A percentile compares a stretch with the other conserved stretches of the same genome.
phyloP scores from a whole-genome alignment of 805 yeast species.

The Sugiyamaella qingdaonensis region DNA sequence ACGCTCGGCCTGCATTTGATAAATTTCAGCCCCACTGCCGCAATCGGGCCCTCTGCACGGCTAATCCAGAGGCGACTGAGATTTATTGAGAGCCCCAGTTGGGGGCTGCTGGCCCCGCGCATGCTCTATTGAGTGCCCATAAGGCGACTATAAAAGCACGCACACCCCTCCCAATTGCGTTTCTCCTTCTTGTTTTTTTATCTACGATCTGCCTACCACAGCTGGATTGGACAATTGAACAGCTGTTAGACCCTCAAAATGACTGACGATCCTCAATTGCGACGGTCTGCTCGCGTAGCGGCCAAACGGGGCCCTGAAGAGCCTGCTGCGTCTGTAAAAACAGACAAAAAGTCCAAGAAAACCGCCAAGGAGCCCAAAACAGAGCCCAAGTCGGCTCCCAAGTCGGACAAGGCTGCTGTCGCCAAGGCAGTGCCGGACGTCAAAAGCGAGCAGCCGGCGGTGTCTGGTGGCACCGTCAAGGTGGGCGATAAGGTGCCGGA shows the following conservation, averaged over 20 bases:
- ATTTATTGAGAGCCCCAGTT: background rate
- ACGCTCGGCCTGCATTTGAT: background rate
- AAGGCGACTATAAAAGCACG: slow-evolving; percentile 1
- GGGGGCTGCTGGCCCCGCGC: background rate
- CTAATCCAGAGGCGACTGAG: background rate
- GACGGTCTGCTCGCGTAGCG: slow-evolving; percentile 20
- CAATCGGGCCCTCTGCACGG: background rate
- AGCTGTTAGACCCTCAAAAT: background rate
- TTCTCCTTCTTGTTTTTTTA: no score
- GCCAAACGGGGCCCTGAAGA: background rate
- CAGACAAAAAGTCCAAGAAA: slow-evolving; percentile 8
- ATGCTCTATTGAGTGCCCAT: background rate
- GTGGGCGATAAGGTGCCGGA: slow-evolving; percentile 68
- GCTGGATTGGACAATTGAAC: background rate
- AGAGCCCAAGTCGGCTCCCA: background rate
- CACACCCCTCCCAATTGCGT: background rate
- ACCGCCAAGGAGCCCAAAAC: background rate
- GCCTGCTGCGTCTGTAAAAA: background rate
- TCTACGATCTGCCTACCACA: background rate
- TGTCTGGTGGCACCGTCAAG: slow-evolving; percentile 23
- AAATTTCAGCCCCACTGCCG: background rate
- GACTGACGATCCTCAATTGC: slow-evolving; percentile 13
- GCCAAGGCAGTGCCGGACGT: slow-evolving; percentile 13
- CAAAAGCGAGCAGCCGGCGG: slow-evolving; percentile 12
- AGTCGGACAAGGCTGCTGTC: slow-evolving; percentile 4